phyloP scores from a whole-genome alignment of 208 protist species.

The Crithidia fasciculata region DNA sequence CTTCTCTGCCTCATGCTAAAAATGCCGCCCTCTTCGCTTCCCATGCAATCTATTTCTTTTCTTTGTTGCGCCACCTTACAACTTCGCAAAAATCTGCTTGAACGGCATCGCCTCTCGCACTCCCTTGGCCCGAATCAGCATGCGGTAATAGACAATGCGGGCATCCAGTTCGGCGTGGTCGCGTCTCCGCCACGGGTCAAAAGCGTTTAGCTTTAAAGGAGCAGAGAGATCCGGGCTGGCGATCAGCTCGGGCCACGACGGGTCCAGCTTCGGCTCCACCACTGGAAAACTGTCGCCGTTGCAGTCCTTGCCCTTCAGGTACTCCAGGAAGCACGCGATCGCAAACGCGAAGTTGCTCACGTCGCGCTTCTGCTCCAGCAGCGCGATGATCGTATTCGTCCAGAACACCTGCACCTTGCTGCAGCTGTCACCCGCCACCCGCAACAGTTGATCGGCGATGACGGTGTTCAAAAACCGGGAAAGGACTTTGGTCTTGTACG shows the following conservation, averaged over 20 bases:
- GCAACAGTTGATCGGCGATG: slow-evolving; percentile 45
- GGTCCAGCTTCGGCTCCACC: slow-evolving; percentile 39
- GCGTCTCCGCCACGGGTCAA: slow-evolving; percentile 38
- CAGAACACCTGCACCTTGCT: slow-evolving; percentile 56
- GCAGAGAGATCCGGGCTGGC: slow-evolving; percentile 17
- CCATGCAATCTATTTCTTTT: background rate
- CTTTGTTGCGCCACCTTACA: slow-evolving; percentile 1
- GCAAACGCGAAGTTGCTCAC: slow-evolving; percentile 45
- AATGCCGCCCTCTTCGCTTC: background rate
- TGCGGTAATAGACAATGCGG: slow-evolving; percentile 38
- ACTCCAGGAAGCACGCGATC: slow-evolving; percentile 35
- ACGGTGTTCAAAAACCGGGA: slow-evolving; percentile 38
- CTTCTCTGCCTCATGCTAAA: no score
- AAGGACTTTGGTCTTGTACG: slow-evolving; percentile 41
- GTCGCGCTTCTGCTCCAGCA: slow-evolving; percentile 17
- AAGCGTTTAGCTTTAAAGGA: slow-evolving; percentile 38
- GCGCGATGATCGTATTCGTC: slow-evolving; percentile 35
- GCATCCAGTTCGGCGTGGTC: slow-evolving; percentile 39
- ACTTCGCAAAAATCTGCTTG: slow-evolving; percentile 9
- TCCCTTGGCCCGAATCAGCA: slow-evolving; percentile 38
- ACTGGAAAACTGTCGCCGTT: slow-evolving; percentile 34
- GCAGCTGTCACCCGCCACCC: slow-evolving; percentile 44
- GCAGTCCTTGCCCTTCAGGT: slow-evolving; percentile 41
- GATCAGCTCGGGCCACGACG: slow-evolving; percentile 31
- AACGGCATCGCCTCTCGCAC: slow-evolving; percentile 37